These are phyloP conservation scores for Beauveria sp. DNA, from an alignment of 2,329 filamentous ascomycete species.

Conservation along the genomic window DNA sequence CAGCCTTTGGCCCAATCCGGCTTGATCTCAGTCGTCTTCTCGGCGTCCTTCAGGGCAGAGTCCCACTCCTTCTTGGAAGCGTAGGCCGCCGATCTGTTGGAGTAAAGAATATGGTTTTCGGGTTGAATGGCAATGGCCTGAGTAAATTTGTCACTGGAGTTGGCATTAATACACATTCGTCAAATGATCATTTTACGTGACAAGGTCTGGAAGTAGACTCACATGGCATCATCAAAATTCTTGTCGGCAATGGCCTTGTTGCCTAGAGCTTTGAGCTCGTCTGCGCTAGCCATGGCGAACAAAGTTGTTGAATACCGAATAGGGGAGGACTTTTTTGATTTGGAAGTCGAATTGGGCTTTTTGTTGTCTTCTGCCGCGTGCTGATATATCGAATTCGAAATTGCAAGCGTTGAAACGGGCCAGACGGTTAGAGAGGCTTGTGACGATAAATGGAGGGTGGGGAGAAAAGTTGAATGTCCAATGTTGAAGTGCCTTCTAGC, in stretches of 20 bases:
- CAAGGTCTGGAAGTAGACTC: constrained; percentile 34
- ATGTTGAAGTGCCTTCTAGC: constrained; percentile 31
- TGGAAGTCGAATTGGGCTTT: neutral
- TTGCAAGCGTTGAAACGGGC: neutral
- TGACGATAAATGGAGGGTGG: constrained; percentile 18
- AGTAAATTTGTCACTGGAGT: constrained; percentile 77
- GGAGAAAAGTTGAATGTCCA: constrained; percentile 19
- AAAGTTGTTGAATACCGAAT: constrained; percentile 1
- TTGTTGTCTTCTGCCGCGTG: neutral
- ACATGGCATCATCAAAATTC: constrained; percentile 95
- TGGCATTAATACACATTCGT: constrained; percentile 13
- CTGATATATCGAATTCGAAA: neutral
- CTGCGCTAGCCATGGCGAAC: constrained; percentile 48
- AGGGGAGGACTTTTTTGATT: neutral
- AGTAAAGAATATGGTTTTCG: constrained; percentile 93
- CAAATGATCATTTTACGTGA: neutral
- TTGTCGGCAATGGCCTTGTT: constrained; percentile 98
- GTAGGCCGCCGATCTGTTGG: constrained; percentile 83
- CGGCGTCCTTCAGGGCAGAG: constrained; percentile 78
- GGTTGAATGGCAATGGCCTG: constrained; percentile 86
- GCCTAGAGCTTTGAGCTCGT: constrained; percentile 90
- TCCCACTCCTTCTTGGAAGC: constrained; percentile 87
- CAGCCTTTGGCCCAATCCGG: constrained; percentile 97
- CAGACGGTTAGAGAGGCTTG: constrained; percentile 16
- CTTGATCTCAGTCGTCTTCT: constrained; percentile 90